These are phyloP conservation scores for Penicillium riverlandense DNA, from an alignment of 495 filamentous ascomycete genomes.

Conservation along the genomic window DNA sequence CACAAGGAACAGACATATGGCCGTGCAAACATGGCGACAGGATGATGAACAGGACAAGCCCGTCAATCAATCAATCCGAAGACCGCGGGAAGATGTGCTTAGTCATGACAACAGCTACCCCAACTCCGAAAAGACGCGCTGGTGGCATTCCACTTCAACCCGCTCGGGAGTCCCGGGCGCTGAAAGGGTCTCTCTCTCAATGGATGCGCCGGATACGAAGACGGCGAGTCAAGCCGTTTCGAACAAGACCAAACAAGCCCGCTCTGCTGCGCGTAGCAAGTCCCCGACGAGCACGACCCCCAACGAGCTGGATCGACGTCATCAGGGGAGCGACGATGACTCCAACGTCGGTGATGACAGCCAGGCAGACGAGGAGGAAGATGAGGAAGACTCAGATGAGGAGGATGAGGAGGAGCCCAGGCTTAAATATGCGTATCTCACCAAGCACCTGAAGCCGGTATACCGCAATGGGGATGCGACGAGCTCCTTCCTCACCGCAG, in stretches of 20 bases:
- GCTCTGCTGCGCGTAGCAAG: conserved; percentile 13
- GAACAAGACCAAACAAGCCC: conserved; percentile 10
- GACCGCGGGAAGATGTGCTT: no score
- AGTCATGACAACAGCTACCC: background rate
- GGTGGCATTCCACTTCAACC: conserved; percentile 3
- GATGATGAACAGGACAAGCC: background rate
- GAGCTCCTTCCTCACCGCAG: conserved; percentile 79
- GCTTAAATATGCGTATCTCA: conserved; percentile 85
- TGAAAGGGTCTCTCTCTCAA: conserved; percentile 27
- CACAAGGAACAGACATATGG: conserved; percentile 25
- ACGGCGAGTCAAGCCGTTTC: conserved; percentile 18
- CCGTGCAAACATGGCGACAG: conserved; percentile 27
- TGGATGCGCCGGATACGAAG: conserved; percentile 40
- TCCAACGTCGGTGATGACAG: conserved; percentile 17
- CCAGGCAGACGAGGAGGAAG: conserved; percentile 33
- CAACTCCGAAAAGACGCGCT: background rate
- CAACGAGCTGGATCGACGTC: conserved; percentile 12
- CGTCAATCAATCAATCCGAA: no score
- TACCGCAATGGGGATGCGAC: conserved; percentile 95
- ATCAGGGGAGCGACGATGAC: conserved; percentile 11
- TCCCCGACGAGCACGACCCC: conserved; percentile 13
- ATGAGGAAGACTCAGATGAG: conserved; percentile 62
- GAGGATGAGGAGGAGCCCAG: conserved; percentile 92
- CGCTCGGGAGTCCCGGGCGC: conserved; percentile 19
- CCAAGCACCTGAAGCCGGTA: conserved; percentile 65